Conservation (phyloP, 495 filamentous ascomycete species). For the Hypoxylon lenormandii region DNA sequence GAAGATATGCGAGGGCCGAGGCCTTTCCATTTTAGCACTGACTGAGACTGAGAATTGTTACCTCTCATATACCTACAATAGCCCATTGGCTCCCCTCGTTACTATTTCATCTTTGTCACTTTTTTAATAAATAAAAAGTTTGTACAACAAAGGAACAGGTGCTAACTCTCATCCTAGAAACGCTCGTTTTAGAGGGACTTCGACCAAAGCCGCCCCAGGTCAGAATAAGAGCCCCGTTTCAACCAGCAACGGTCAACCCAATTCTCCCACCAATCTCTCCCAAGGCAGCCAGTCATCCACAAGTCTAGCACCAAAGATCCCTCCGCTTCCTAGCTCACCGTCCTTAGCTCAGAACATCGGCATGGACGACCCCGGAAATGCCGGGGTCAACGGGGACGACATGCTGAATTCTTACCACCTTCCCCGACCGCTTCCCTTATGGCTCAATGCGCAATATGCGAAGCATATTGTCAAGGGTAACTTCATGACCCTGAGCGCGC, state of each 20-base stretch:
- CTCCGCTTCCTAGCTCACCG: constrained; percentile 70
- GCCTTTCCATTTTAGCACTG: not conserved
- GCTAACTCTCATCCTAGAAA: constrained; percentile 53
- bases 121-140: not conserved
- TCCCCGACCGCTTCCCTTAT: constrained; percentile 64
- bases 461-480: constrained; percentile 93
- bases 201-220: constrained; percentile 54
- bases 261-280: constrained; percentile 59
- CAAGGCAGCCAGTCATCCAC: constrained; percentile 63
- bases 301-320: constrained; percentile 63
- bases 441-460: constrained; percentile 81
- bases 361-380: constrained; percentile 60
- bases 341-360: constrained; percentile 65
- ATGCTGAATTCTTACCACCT: constrained; percentile 63
- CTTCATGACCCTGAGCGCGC: constrained; percentile 91
- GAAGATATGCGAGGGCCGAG: constrained; percentile 12
- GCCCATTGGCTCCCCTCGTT: constrained; percentile 23
- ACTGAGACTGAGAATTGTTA: not conserved
- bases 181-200: constrained; percentile 61
- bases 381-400: constrained; percentile 64
- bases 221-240: constrained; percentile 58
- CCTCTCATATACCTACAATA: constrained; percentile 10
- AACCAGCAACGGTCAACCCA: constrained; percentile 53
- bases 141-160: constrained; percentile 24
- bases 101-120: constrained; percentile 13